Base-by-base conservation (phyloP, 768 basidiomycete species). In the Wakefieldia striispora region DNA sequence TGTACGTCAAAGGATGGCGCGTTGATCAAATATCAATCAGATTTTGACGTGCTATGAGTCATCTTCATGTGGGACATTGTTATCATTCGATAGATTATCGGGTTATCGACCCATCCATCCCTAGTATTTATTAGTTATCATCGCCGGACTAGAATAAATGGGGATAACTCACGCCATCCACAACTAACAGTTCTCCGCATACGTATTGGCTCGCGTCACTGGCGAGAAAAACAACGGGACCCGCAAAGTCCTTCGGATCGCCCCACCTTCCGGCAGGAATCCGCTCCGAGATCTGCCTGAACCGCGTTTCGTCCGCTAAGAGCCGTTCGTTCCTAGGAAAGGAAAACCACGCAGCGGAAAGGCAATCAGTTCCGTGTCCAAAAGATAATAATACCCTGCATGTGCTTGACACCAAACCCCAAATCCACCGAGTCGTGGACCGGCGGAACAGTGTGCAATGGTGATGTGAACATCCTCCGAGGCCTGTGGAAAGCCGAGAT, bases 221-320 rank as follows among this genome's bases (percentile, higher is more conserved):
- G 10, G 85, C 83, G 27, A 87, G 77, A 68, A 81, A 87, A 26
- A 87, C 75, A 48, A 82, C 67, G 7, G 81, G 81, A 12, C 85
- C 85, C 19, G 81, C 83, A 64, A 87, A 84, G 69, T 87, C 85
- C 7, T 63, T 66, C 6, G 85, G 84, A 39, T 70, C 66, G 43
- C 83, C 86, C 85, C 86, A 87, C 53, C 86, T 71, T 20, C 77
- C 80, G 5, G 81, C 80, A 19, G 85, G 85, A 45, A 87, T 86
- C 38, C 84, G 75, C 59, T 86, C 86, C 45, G 83, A 76, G 64
- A 87, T 87, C 65, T 87, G 86, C 43, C 75, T 75, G 43, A 74
- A 73, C 39, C 84, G 77, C 33, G 73, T 73, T 27, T 83, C 79
- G 69, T 87, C 81, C 51, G 74, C 72, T 54, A 86, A 74, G 43